phyloP scores from a whole-genome alignment of 2,329 filamentous ascomycete species.

The Triangularia setosa region DNA sequence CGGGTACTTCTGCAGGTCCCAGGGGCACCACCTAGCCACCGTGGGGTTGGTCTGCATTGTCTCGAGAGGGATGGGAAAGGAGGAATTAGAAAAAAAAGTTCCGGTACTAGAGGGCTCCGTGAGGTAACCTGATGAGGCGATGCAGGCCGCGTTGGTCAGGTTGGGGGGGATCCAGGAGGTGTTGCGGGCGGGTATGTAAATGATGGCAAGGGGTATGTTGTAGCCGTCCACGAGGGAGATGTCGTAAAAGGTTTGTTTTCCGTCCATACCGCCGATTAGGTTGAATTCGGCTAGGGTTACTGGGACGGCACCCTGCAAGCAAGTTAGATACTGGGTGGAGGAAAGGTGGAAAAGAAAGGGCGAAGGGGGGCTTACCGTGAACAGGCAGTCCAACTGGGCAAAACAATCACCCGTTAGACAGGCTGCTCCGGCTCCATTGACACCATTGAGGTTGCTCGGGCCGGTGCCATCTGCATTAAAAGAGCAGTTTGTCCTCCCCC shows the following conservation, averaged over 20 bases:
- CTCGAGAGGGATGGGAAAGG: conserved; percentile 67
- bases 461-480: conserved; percentile 62
- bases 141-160: conserved; percentile 71
- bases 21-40: conserved; percentile 72
- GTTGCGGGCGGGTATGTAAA: conserved; percentile 58
- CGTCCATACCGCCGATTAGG: conserved; percentile 59
- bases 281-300: conserved; percentile 80
- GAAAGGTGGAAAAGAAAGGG: not conserved
- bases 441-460: conserved; percentile 31
- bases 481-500: conserved; percentile 80
- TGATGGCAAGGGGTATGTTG: conserved; percentile 68
- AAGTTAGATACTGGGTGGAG: not conserved
- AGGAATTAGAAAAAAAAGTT: conserved; percentile 58
- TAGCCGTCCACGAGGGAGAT: conserved; percentile 83
- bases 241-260: conserved; percentile 72
- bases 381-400: conserved; percentile 63
- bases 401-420: conserved; percentile 76
- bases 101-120: conserved; percentile 48
- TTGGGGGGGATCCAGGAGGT: conserved; percentile 68
- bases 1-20: conserved; percentile 66
- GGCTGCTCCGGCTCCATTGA: conserved; percentile 47
- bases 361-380: conserved; percentile 51
- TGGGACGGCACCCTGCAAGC: conserved; percentile 67
- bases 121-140: conserved; percentile 63
- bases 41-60: conserved; percentile 50